Conservation (phyloP, 2,329 filamentous ascomycete genomes). For the Aspergillus thermomutatus region DNA sequence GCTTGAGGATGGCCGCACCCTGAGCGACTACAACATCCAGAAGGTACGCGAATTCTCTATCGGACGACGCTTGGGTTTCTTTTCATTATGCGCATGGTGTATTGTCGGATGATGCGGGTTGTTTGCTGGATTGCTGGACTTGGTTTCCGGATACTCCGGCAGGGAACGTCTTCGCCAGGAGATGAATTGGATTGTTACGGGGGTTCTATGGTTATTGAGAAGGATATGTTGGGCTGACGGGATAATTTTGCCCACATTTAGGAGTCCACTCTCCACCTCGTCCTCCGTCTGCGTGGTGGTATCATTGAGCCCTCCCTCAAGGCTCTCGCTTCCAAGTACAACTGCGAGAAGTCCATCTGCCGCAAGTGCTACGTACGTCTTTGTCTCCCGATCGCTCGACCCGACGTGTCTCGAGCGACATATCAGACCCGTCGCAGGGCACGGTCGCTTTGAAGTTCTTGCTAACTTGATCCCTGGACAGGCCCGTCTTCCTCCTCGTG, state of each 20-base stretch:
- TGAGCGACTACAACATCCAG: conserved; percentile 99
- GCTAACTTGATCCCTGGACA: conserved; percentile 20
- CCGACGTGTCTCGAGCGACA: neutral
- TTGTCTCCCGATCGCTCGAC: neutral
- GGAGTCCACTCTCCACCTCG: conserved; percentile 97
- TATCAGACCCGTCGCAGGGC: neutral
- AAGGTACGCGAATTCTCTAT: conserved; percentile 62
- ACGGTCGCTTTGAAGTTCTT: neutral
- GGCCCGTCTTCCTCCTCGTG: conserved; percentile 89
- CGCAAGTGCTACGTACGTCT: conserved; percentile 97
- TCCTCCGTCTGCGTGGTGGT: conserved; percentile 98
- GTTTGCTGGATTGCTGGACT: neutral
- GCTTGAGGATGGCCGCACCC: conserved; percentile 95
- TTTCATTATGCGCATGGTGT: neutral
- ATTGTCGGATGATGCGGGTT: conserved; percentile 4
- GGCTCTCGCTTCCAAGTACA: conserved; percentile 98
- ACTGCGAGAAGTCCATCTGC: conserved; percentile 99
- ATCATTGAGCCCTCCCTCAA: conserved; percentile 99
- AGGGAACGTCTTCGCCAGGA: neutral
- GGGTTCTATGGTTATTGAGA: neutral
- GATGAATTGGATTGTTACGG: neutral
- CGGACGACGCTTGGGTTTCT: conserved; percentile 2
- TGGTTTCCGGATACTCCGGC: neutral
- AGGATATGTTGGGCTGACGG: conserved; percentile 31
- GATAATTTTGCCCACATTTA: conserved; percentile 37